Evolutionary conservation across 2,329 filamentous ascomycete genomes (phyloP).

Genomic region (Aspergillus fumigatiaffinis): DNA sequence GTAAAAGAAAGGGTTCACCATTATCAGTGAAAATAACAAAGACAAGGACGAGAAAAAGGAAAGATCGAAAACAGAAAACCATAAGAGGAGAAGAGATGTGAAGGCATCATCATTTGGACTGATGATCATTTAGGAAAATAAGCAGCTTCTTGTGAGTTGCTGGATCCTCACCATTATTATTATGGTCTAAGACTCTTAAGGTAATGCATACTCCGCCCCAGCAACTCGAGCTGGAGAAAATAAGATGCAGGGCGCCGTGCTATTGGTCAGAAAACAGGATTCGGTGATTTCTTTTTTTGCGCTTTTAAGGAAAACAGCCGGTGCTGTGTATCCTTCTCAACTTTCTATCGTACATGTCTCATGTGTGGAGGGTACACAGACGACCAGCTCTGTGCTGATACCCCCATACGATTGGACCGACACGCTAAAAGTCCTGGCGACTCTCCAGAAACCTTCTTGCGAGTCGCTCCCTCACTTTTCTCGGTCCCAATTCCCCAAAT

Average conservation of each 20-base stretch:
- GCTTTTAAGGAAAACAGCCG: background rate
- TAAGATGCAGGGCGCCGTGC: background rate
- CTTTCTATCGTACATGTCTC: constrained; percentile 1
- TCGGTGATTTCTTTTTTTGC: background rate
- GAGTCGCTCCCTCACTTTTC: background rate
- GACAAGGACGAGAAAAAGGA: background rate
- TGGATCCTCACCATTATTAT: background rate
- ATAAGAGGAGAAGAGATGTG: constrained; percentile 5
- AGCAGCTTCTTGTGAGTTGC: background rate
- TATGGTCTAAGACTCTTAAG: no score
- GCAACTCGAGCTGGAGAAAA: background rate
- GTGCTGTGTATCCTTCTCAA: background rate
- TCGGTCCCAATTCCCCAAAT: background rate
- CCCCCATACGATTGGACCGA: no score
- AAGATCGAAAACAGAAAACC: background rate
- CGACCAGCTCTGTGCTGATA: background rate
- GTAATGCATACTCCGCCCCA: background rate
- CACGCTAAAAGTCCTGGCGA: constrained; percentile 15
- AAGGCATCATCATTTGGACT: background rate
- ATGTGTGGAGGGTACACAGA: constrained; percentile 3
- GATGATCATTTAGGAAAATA: background rate
- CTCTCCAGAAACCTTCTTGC: background rate
- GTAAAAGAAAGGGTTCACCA: background rate
- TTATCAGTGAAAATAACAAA: background rate
- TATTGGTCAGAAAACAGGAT: background rate